These are phyloP conservation scores for Lactarius hengduanensis DNA, from an alignment of 768 basidiomycete species.

Conservation along the genomic window DNA sequence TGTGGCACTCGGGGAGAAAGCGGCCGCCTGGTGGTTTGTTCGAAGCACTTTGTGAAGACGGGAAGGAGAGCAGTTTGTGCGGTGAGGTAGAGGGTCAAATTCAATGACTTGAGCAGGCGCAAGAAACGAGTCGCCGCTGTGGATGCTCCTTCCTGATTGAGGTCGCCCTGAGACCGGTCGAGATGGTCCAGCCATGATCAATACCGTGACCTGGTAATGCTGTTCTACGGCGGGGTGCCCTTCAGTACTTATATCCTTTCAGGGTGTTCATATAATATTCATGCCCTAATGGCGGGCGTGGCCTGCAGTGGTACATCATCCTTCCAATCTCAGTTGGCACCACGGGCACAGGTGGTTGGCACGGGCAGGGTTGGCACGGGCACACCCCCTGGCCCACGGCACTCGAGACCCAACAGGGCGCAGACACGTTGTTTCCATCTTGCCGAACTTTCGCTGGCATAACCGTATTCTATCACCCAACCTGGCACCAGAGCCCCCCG, in stretches of 20 bases:
- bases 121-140: background rate
- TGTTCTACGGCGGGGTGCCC: background rate
- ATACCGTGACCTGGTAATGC: background rate
- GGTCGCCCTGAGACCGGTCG: background rate
- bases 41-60: conserved; percentile 5
- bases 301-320: background rate
- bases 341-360: background rate
- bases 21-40: conserved; percentile 1
- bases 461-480: background rate
- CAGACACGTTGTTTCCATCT: background rate
- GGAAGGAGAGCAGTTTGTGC: background rate
- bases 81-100: background rate
- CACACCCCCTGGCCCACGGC: background rate
- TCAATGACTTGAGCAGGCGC: background rate
- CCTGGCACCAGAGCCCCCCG: background rate
- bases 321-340: background rate
- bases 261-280: background rate
- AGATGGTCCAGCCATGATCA: background rate
- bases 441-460: background rate
- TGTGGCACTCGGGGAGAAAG: conserved; percentile 17
- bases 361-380: background rate
- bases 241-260: background rate
- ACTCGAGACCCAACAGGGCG: background rate
- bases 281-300: background rate
- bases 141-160: background rate